A percentile compares a stretch with the other conserved stretches of the same genome.
Evolutionary conservation across 176 grass and related monocot genomes (phyloP).

Genomic region (Puya raimondii): DNA sequence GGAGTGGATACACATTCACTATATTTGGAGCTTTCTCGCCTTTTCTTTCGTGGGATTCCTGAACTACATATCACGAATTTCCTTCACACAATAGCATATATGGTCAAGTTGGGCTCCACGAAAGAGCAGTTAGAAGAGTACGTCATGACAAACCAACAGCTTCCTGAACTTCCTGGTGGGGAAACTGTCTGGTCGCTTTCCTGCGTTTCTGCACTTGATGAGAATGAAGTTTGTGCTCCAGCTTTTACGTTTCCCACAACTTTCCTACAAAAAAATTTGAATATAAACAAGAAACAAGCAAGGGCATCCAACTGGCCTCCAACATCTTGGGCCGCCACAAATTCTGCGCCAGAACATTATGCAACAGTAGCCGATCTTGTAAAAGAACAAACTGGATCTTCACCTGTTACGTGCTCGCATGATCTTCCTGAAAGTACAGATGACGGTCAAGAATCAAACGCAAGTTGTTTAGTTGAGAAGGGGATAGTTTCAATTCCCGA

Average conservation of each 20-base stretch:
- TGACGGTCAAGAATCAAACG: too few species aligned
- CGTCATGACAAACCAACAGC: slow-evolving; percentile 63
- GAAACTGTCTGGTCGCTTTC: slow-evolving; percentile 71
- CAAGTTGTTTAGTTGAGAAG: too few species aligned
- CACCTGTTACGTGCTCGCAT: too few species aligned
- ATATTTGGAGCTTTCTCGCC: slow-evolving; percentile 76
- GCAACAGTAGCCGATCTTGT: too few species aligned
- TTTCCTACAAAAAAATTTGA: slow-evolving; percentile 11
- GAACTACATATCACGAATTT: slow-evolving; percentile 83
- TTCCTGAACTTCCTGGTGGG: slow-evolving; percentile 46
- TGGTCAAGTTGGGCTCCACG: slow-evolving; percentile 54
- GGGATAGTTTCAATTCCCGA: too few species aligned
- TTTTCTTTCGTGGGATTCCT: slow-evolving; percentile 83
- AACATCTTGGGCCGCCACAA: too few species aligned
- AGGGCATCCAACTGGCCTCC: too few species aligned
- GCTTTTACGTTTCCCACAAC: slow-evolving; percentile 16
- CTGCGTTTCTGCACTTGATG: slow-evolving; percentile 19
- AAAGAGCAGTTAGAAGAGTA: slow-evolving; percentile 59
- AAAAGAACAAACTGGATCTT: too few species aligned
- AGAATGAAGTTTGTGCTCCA: slow-evolving; percentile 19
- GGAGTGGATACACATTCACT: slow-evolving; percentile 64
- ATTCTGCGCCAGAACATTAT: too few species aligned
- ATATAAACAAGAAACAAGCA: too few species aligned
- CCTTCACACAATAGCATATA: slow-evolving; percentile 76
- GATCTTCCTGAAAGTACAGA: too few species aligned